Percentiles rank a stretch among this genome's conserved stretches.
Evolutionary conservation across 805 yeast species (phyloP).

Genomic region (Candida saitoana): DNA sequence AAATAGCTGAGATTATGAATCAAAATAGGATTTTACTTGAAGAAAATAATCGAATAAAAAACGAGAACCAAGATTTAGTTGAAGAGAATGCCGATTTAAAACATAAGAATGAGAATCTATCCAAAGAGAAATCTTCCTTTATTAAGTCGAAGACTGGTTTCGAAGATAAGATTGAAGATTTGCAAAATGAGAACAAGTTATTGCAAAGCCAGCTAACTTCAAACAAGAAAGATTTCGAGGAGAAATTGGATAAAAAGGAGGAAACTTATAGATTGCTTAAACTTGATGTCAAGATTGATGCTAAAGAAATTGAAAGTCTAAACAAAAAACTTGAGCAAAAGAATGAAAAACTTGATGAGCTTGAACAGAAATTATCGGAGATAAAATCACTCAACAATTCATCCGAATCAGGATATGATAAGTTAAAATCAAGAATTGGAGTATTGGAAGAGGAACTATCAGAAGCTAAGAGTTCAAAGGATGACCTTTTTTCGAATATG

Average conservation of each 20-base stretch:
- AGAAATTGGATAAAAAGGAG: conserved; percentile 7
- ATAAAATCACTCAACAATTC: conserved; percentile 10
- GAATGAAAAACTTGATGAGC: conserved; percentile 13
- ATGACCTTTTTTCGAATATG: conserved; percentile 65
- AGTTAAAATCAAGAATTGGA: conserved; percentile 12
- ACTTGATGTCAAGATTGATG: conserved; percentile 9
- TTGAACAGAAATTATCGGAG: conserved; percentile 11
- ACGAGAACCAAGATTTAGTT: conserved; percentile 7
- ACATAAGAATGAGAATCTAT: conserved; percentile 2
- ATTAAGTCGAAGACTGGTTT: conserved; percentile 1
- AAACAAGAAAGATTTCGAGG: conserved; percentile 1
- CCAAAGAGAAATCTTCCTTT: conserved; percentile 4
- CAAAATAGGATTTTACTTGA: conserved; percentile 11
- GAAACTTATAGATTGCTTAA: conserved; percentile 3
- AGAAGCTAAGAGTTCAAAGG: conserved; percentile 41
- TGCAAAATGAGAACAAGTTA: conserved; percentile 10
- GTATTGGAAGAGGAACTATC: conserved; percentile 15
- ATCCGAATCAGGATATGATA: conserved; percentile 12
- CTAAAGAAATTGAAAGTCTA: conserved; percentile 11
- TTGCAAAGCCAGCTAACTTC: conserved; percentile 1
- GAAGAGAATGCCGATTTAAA: conserved; percentile 8
- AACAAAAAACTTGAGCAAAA: conserved; percentile 9
- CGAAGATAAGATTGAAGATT: conserved; percentile 2
- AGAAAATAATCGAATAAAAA: conserved; percentile 10
- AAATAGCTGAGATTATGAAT: conserved; percentile 18